A percentile compares a stretch with the other conserved stretches of the same genome.
Conservation (phyloP, 345 rosid genomes). For the Syzygium jambos region DNA sequence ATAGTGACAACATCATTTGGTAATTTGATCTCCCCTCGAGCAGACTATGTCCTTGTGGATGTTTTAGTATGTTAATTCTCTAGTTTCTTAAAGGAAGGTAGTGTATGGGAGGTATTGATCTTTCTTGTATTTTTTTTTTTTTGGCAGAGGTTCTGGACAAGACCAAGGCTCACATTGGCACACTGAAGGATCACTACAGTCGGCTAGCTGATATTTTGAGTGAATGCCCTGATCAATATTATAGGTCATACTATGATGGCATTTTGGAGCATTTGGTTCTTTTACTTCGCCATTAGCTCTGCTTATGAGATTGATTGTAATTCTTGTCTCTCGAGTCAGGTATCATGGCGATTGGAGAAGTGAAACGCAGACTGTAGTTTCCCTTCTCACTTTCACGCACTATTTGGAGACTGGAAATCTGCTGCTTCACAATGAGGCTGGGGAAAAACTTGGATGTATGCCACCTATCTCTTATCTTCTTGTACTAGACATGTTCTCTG, state of each 20-base stretch:
- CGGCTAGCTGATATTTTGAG: constrained; percentile 47
- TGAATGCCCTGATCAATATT: constrained; percentile 68
- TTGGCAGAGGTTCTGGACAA: constrained; percentile 59
- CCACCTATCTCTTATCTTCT: neutral
- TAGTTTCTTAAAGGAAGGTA: neutral
- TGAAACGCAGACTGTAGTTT: constrained; percentile 86
- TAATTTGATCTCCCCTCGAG: neutral
- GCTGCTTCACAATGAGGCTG: constrained; percentile 64
- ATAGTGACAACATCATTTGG: neutral
- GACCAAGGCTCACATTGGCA: constrained; percentile 46
- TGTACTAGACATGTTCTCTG: neutral
- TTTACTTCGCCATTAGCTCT: neutral
- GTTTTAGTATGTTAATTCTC: neutral
- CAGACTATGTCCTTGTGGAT: neutral
- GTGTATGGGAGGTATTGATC: neutral
- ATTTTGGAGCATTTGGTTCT: neutral
- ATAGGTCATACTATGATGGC: constrained; percentile 30
- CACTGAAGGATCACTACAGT: constrained; percentile 46
- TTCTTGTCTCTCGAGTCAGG: constrained; percentile 26
- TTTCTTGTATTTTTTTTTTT: neutral
- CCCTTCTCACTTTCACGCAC: constrained; percentile 78
- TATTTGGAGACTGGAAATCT: constrained; percentile 86
- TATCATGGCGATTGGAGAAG: constrained; percentile 95
- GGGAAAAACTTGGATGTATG: constrained; percentile 82
- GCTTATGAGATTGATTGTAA: neutral